Evolutionary conservation across 768 basidiomycete species (phyloP), one percentile per base, ranked within the genome.

Genomic region (Russula sp.): DNA sequence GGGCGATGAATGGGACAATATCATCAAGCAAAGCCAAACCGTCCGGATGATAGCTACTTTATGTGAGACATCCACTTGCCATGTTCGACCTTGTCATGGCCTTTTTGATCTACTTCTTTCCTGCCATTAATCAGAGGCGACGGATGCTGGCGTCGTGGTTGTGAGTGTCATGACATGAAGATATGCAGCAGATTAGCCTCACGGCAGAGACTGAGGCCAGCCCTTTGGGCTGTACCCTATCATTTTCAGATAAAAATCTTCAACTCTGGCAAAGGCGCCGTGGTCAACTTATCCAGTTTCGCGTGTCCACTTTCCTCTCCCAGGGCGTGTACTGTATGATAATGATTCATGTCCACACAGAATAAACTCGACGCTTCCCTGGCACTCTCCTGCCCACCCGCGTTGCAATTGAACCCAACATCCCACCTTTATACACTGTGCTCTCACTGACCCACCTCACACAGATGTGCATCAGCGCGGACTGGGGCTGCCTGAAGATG

Each of bases 301-400:
- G 89, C 88, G 59, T 51, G 72, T 27, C 3, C 49, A n/a, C 22
- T n/a, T n/a, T 42, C 2, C 13, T 50, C 47, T 27, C 32, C 5
- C n/a, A 55, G 34, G 22, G 16, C 27, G 35, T 31, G 42, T 39
- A 59, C 16, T 50, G 5, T 32, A n/a, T 18, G 39, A 7, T 10
- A 47, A 20, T 22, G 14, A 34, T 42, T 61, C 51, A 61, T 54
- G n/a, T 10, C 5, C 54, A n/a, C 53, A 1, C 68, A 92, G 89
- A 89, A 86, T 67, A 91, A 94, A 74, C 79, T 93, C 3, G 91
- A 93, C 72, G 78, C 86, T 1, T 91, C 89, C 6, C 66, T 94
- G 63, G 90, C 91, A 86, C 77, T 91, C 16, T 91, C 90, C 50
- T 84, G 82, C 62, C 89, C 91, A 0, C 91, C 91, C 1, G 73